Base-by-base conservation (phyloP, 768 basidiomycete genomes). In the Leucocoprinus sp. region DNA sequence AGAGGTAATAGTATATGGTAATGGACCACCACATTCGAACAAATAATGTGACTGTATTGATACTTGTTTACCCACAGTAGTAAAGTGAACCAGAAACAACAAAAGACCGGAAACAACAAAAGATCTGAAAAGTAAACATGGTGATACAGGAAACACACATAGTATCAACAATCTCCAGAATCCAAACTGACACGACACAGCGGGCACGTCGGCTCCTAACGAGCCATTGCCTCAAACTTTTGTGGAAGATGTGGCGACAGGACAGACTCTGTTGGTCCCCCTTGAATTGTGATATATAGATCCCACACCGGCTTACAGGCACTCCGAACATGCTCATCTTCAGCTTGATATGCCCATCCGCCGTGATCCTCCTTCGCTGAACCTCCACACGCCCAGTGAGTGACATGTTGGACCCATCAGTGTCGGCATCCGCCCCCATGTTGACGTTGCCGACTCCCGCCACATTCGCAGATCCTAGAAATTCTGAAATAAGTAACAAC, bases 241-340 rank as follows among this genome's bases (percentile, higher is more conserved):
- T 75, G 60, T 85, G 84, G 55, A 78, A 81, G 57, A 72, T 67
- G 64, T 88, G 85, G 50, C 65, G 68, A 59, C 85, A 89, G 15
- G 57, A 62, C 11, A 74, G 72, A 3, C 75, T 72, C 60, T 55
- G 53, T 48, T 88, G 80, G 14, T 63, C 73, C 6, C 64, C 68
- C 61, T 67, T 78, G 64, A 85, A 89, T 62, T 81, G 81, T 37
- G 70, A 72, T 58, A 86, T 63, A 57, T 87, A 89, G 40, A 87
- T 80, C 31, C 79, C 74, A 60, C 87, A 90, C 55, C 76, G 76
- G 51, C 82, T 76, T 26, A 89, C 84, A 1, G 67, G 55, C 11
- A 72, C 65, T 29, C 80, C 86, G 15, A 84, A 63, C 40, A 88
- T 58, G 6, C 70, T 67, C 39, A 87, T 60, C 64, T 86, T 89